Evolutionary conservation across 805 yeast genomes (phyloP).

Genomic region (Lachancea waltii): DNA sequence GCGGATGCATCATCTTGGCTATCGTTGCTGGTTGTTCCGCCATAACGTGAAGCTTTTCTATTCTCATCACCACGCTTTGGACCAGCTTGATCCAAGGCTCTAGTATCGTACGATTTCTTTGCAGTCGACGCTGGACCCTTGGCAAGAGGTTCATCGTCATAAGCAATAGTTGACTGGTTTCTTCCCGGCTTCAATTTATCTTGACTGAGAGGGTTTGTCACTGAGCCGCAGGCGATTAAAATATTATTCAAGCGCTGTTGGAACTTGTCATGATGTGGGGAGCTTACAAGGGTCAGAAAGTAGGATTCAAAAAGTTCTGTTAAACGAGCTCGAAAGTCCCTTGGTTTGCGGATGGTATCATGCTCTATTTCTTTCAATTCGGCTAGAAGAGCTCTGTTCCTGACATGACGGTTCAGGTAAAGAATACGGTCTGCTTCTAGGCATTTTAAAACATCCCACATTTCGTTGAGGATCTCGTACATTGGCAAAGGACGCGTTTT

Average conservation of each 20-base stretch:
- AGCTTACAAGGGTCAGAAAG: conserved; percentile 14
- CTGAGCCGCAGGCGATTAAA: conserved; percentile 3
- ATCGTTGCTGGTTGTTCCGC: neutral
- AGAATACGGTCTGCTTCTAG: conserved; percentile 14
- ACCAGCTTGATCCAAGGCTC: neutral
- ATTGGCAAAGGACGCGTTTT: conserved; percentile 12
- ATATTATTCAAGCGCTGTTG: conserved; percentile 3
- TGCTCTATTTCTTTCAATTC: conserved; percentile 10
- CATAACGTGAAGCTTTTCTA: conserved; percentile 1
- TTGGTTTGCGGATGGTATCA: neutral
- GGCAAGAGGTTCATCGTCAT: conserved; percentile 5
- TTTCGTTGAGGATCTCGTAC: conserved; percentile 15
- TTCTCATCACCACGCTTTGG: neutral
- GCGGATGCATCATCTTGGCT: neutral
- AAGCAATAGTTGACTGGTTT: neutral
- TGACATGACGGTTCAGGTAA: conserved; percentile 13
- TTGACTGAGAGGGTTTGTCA: conserved; percentile 2
- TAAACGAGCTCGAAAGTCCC: conserved; percentile 1
- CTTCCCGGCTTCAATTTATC: neutral
- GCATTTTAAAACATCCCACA: conserved; percentile 18
- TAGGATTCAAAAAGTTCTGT: conserved; percentile 11
- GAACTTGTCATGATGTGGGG: conserved; percentile 8
- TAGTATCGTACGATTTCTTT: neutral
- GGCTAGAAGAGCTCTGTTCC: conserved; percentile 8
- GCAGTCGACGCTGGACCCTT: neutral